Base-by-base conservation (phyloP, 2,329 filamentous ascomycete genomes). In the Aspergillus flavus region DNA sequence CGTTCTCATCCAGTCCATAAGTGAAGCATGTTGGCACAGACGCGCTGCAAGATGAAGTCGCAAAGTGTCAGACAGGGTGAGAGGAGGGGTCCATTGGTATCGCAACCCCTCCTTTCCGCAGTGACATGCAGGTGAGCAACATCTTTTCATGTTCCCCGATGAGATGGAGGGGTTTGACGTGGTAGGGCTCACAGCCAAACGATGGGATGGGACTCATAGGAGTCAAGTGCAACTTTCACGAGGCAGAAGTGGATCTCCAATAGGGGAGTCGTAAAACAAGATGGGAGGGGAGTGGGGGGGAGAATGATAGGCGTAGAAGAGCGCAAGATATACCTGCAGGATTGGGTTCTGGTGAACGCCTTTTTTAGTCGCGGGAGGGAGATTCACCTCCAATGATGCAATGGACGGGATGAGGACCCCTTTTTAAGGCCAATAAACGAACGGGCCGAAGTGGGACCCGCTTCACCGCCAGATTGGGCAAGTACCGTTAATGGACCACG, bases 391-490 rank as follows among this genome's bases (percentile, higher is more conserved):
- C 64, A 64, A 65, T 65, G 64, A 66, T 66, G 64, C 62, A 62
- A 65, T 28, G 32, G 11, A 11, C 28, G 46, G 46, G 46, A 53
- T 14, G 34, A 41, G 39, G 39, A 19, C 21, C 41, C 45, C 50
- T 53, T 32, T 32, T 53, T 34, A 30, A 53, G 34, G 34, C 57
- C 57, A 59, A 53, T 59, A 19, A 28, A 21, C 6, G 6, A 30
- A 28, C 14, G n/a, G 36, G 23, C n/a, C 23, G 30, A 28, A 21
- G 57, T 26, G 41, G 59, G 34, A 34, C 32, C 59, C 59, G 62
- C 65, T 60, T 70, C 68, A 70, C 68, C 68, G 68, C 67, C 68
- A 64, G 52, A 62, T 61, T 59, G 57, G 52, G 52, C 52, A 54
- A 54, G 52, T 54, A 36, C 52, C 52, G 52, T 54, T 54, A 36